Evolutionary conservation across 2,329 filamentous ascomycete genomes (phyloP), one percentile per base, ranked within the genome.

Genomic region (Epichloe baconii): DNA sequence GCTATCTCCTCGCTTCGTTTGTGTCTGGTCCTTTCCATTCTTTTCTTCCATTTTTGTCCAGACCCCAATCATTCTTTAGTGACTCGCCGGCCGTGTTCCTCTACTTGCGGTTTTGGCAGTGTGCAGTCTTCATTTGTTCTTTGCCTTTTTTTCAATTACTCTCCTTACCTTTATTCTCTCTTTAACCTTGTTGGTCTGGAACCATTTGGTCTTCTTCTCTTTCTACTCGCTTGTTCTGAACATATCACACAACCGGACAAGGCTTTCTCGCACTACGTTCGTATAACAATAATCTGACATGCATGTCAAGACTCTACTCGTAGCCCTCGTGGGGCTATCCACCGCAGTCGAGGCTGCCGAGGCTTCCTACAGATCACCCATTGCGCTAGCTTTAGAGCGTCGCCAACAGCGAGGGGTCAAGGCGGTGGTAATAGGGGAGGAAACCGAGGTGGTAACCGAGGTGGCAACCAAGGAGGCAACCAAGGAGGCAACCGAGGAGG

Each of bases 281-380:
- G 5, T 37, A 38, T 23, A 40, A 26, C 6, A 17, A 41, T 14
- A 40, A 19, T 26, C 10, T 31, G 43, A 38, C 46, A 80, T 79
- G 77, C 71, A 77, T 61, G 61, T 77, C 61, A 76, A 77, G 63
- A 67, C 67, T 53, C 59, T 75, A 45, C 57, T 78, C 54, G 54
- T 75, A 46, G 69, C 73, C 67, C 69, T 79, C 21, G 55, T 76
- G 62, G 71, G 76, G 64, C 12, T 57, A 34, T 47, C 48, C 6
- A 46, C 43, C 26, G 53, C 44, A 44, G 61, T 68, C 51, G 74
- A 79, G 40, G 77, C 73, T 44, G 66, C 69, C 15, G 64, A 66
- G 19, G 61, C 75, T 53, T 58, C 64, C 52, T 66, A 68, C 51
- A 61, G 60, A 55, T 65, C 58, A 51, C 71, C 68, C 34, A 65